Evolutionary conservation across 441 rosid species (phyloP), one percentile per base, ranked within the genome.

Genomic region (Populus tomentosa): DNA sequence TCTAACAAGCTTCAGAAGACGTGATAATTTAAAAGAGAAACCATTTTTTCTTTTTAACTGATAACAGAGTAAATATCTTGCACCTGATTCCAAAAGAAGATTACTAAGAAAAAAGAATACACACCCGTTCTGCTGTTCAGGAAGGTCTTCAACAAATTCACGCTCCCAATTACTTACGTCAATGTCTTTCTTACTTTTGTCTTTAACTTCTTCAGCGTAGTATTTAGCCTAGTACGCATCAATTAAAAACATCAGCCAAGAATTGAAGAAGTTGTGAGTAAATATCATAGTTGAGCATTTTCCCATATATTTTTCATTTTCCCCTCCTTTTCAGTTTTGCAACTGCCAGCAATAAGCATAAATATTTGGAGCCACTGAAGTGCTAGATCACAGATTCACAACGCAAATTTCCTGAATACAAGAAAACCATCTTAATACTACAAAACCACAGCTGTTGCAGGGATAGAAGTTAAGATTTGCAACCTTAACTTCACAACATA

Each of bases 141-240:
- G 98, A 86, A 91, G 89, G 70, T 92, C 96, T 69, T 84, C 83
- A 77, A 94, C 86, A 81, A 72, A 87, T 85, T 89, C 94, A 28
- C 23, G 81, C 53, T 87, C 86, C 98, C 97, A 94, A 21, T 84
- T 86, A 68, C 90, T 84, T 61, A 92, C 70, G 28, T 92, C 91
- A 28, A 96, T 85, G 74, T 81, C 84, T 79, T 84, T 82, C 13
- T 85, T 90, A 32, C 76, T 86, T 86, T 96, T 94, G 86, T 94
- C 95, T 86, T 79, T 92, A 36, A 88, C 96, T 90, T 92, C 99
- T 69, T 94, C 97, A 65, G 85, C 88, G 35, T 83, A 88, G 81
- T 91, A 92, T 80, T 81, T 88, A 24, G 94, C 94, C 99, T 96
- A 85, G 79, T 42, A 80, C 72, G 83, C 77, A 76, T 72, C 71